Conservation (phyloP, 2,329 filamentous ascomycete species). For the Elsinoe fawcettii region DNA sequence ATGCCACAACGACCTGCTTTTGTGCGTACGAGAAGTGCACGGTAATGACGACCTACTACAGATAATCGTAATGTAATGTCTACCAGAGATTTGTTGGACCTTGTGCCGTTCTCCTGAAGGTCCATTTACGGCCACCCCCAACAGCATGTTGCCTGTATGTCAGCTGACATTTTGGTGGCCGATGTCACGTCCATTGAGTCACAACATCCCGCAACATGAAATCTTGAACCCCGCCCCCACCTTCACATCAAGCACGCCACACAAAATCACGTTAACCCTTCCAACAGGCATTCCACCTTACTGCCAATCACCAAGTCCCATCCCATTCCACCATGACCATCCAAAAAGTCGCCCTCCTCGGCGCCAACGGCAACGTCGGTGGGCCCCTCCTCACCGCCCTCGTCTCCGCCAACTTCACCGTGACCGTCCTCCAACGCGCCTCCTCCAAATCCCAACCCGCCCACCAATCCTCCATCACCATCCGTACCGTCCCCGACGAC, state of each 20-base stretch:
- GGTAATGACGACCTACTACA: not conserved
- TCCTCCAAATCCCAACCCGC: slow-evolving; percentile 34
- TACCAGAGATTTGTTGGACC: not conserved
- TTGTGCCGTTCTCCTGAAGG: no score
- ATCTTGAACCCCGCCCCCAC: no score
- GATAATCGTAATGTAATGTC: slow-evolving; percentile 6
- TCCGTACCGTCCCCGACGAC: slow-evolving; percentile 42
- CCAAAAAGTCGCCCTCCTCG: slow-evolving; percentile 39
- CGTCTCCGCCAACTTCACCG: slow-evolving; percentile 39
- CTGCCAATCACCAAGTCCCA: not conserved
- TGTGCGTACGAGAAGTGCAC: not conserved
- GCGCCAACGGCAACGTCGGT: slow-evolving; percentile 40
- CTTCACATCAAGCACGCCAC: no score
- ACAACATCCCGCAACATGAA: no score
- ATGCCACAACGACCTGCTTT: slow-evolving; percentile 12
- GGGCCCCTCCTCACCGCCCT: slow-evolving; percentile 36
- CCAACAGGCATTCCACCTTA: no score
- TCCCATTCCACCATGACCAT: slow-evolving; percentile 26
- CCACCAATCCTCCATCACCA: slow-evolving; percentile 33
- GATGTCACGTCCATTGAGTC: no score
- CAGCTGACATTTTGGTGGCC: no score
- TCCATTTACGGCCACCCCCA: no score
- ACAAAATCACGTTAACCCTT: not conserved
- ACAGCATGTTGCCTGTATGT: no score
- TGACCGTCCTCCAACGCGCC: slow-evolving; percentile 49